Conservation (phyloP, 495 filamentous ascomycete species). For the Baudoinia panamericana region DNA sequence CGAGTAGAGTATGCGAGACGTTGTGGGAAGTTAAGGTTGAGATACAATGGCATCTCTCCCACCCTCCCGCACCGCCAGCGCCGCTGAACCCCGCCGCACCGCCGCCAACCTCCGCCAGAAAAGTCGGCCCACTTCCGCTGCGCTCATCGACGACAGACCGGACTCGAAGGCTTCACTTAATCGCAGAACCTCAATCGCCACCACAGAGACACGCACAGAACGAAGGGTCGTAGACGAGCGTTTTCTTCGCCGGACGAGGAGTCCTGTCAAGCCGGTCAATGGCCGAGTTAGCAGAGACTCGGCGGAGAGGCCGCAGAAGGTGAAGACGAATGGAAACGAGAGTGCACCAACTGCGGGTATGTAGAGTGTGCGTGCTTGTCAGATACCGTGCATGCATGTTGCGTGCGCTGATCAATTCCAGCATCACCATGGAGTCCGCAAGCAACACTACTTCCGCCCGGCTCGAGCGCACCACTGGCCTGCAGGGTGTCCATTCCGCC, state of each 20-base stretch:
- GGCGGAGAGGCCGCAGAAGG: conserved; percentile 3
- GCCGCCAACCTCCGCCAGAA: conserved; percentile 12
- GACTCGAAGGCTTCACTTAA: conserved; percentile 9
- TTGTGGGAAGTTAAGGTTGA: no score
- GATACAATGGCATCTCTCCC: conserved; percentile 4
- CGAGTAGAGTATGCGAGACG: no score
- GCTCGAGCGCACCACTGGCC: conserved; percentile 69
- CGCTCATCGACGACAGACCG: conserved; percentile 5
- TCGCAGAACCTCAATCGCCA: conserved; percentile 9
- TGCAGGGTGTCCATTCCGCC: conserved; percentile 76
- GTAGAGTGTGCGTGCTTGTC: conserved; percentile 10
- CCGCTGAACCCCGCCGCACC: conserved; percentile 12
- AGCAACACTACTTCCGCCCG: conserved; percentile 66
- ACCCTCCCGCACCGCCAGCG: conserved; percentile 11
- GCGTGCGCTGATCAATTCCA: conserved; percentile 15
- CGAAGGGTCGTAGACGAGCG: conserved; percentile 9
- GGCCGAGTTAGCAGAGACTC: conserved; percentile 7
- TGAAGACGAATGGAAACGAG: conserved; percentile 1
- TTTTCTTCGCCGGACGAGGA: conserved; percentile 7
- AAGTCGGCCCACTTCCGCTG: conserved; percentile 8
- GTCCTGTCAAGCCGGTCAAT: conserved; percentile 8
- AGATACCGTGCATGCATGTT: conserved; percentile 9
- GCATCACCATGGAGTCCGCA: conserved; percentile 62
- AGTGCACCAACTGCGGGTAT: conserved; percentile 1
- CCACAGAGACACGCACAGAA: conserved; percentile 13